Percentiles rank a stretch among this genome's conserved stretches.
phyloP scores from a whole-genome alignment of 768 basidiomycete species.

The Naganishia vaughanmartiniae region DNA sequence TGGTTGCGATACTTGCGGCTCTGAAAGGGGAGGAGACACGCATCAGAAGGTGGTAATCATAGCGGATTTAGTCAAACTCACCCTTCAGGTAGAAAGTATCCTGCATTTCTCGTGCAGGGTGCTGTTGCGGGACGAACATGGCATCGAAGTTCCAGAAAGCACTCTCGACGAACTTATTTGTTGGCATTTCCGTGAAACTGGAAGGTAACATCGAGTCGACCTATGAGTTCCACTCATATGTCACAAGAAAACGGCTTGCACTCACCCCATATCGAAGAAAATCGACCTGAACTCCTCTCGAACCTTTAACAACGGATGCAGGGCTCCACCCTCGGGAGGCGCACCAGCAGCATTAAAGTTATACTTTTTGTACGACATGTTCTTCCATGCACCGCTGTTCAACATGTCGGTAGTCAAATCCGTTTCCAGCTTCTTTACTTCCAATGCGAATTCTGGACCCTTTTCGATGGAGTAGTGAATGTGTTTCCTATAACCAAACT shows the following conservation, averaged over 20 bases:
- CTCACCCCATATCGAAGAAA: constrained; percentile 98
- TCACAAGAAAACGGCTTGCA: background rate
- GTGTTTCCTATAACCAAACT: constrained; percentile 66
- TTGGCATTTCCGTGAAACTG: constrained; percentile 98
- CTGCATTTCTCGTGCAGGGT: constrained; percentile 94
- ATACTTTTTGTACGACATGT: constrained; percentile 90
- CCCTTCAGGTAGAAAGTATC: constrained; percentile 99
- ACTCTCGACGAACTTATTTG: constrained; percentile 90
- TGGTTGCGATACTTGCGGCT: constrained; percentile 66
- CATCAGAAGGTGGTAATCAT: background rate
- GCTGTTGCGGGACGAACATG: constrained; percentile 96
- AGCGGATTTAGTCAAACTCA: constrained; percentile 41
- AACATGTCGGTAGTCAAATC: constrained; percentile 96
- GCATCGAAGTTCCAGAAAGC: constrained; percentile 99
- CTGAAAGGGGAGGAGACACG: background rate
- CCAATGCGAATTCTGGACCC: constrained; percentile 82
- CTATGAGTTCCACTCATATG: constrained; percentile 2
- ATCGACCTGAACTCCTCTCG: constrained; percentile 95
- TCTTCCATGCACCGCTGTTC: constrained; percentile 88
- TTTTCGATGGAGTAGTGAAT: constrained; percentile 90
- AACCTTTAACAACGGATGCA: constrained; percentile 95
- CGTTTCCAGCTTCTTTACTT: constrained; percentile 87
- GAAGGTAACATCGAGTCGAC: background rate
- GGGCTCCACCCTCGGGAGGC: constrained; percentile 81
- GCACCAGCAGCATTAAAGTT: constrained; percentile 97